Conservation (phyloP, 768 basidiomycete genomes). For the Trametes elegans region DNA sequence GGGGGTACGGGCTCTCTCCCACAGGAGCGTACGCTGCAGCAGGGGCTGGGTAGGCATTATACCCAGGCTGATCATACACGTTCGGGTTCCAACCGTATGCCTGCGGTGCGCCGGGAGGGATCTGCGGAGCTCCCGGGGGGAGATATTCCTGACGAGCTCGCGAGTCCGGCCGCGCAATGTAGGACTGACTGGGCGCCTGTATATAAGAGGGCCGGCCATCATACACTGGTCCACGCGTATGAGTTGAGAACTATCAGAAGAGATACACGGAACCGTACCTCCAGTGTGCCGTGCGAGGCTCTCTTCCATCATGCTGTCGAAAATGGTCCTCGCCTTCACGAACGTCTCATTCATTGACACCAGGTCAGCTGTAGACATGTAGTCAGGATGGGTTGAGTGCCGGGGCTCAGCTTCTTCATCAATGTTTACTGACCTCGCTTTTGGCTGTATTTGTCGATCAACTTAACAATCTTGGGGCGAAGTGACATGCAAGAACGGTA, state of each 20-base stretch:
- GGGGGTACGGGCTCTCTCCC: constrained; percentile 21
- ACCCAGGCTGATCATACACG: constrained; percentile 44
- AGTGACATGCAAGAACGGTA: constrained; percentile 88
- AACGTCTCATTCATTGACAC: constrained; percentile 95
- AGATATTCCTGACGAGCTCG: constrained; percentile 34
- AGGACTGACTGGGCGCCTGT: constrained; percentile 24
- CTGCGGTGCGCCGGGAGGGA: constrained; percentile 32
- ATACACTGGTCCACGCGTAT: constrained; percentile 43
- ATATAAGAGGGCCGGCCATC: constrained; percentile 40
- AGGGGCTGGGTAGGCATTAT: constrained; percentile 38
- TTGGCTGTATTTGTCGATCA: constrained; percentile 97
- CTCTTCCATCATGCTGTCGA: constrained; percentile 93
- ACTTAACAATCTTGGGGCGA: constrained; percentile 91
- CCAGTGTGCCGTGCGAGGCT: constrained; percentile 73
- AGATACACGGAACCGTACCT: constrained; percentile 36
- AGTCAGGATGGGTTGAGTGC: background rate
- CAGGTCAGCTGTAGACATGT: constrained; percentile 66
- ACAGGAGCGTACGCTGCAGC: constrained; percentile 29
- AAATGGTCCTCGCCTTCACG: constrained; percentile 82
- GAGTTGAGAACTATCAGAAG: background rate
- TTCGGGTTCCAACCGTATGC: constrained; percentile 52
- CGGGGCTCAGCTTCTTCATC: constrained; percentile 1
- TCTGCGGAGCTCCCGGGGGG: constrained; percentile 31
- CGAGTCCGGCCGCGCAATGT: constrained; percentile 32
- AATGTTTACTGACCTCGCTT: constrained; percentile 55